Evolutionary conservation across 257 asterid species (phyloP), one percentile per base, ranked within the genome.

Genomic region (Solanum paucissectum): DNA sequence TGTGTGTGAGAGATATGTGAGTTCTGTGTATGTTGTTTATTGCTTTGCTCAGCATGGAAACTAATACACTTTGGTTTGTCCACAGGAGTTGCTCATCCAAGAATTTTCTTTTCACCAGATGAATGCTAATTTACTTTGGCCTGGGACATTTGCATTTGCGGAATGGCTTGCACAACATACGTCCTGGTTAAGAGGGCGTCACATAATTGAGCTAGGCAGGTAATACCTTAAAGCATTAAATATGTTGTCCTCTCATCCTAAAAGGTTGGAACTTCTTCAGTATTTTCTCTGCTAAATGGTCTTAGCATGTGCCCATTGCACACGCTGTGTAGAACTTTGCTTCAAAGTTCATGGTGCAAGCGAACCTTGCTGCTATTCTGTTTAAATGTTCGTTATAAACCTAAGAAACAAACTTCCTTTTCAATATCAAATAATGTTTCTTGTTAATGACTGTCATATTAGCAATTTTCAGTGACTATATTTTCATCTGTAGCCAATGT

Each of bases 81-180:
- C 58, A 89, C 93, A 97, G 99, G 99, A 94, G 88, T 91, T 97
- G 95, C 91, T 91, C 37, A 58, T 96, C 52, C 94, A 94, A 75
- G 99, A 96, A 66, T 96, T 95, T 93, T 92, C 96, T 9, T 96
- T 96, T 90, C 99, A 96, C 91, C 94, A 94, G 91, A 86, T 95
- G 88, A 97, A 97, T 90, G 99, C 99, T 87, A 97, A 97, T 93
- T 90, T 97, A 52, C 93, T 95, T 86, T 97, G 98, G 99, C 99
- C 99, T 21, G 99, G 99, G 83, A 94, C 98, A 14, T 97, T 97
- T 92, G 94, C 98, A 49, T 97, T 97, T 90, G 93, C 94, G 1
- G 98, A 95, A 88, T 97, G 98, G 99, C 66, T 97, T 87, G 95
- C 89, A 87, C 91, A 94, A 60, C 92, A 95, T 86, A 91, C 91